A percentile compares a stretch with the other conserved stretches of the same genome.
phyloP scores from a whole-genome alignment of 345 rosid species.

The Balakata baccata region DNA sequence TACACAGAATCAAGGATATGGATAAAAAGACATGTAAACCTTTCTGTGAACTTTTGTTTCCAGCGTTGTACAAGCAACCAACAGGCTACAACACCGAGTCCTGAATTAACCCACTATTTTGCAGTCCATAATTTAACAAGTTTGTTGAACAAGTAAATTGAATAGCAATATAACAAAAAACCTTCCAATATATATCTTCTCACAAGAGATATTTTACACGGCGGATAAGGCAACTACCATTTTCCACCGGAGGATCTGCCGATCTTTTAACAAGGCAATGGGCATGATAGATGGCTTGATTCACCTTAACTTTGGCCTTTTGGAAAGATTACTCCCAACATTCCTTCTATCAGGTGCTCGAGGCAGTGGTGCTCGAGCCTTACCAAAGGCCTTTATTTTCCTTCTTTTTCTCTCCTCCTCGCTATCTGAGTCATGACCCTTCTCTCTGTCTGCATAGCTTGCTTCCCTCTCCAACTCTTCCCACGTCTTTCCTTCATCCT shows the following conservation, averaged over 20 bases:
- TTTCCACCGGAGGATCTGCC: not conserved
- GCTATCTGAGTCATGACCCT: slow-evolving; percentile 79
- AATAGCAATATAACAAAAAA: not conserved
- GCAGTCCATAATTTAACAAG: not conserved
- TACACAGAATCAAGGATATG: not conserved
- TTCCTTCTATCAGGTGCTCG: slow-evolving; percentile 22
- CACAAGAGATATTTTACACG: slow-evolving; percentile 1
- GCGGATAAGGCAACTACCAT: slow-evolving; percentile 6
- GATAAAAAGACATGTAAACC: not conserved
- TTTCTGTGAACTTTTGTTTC: not conserved
- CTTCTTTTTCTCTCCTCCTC: slow-evolving; percentile 90
- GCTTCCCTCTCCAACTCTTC: slow-evolving; percentile 98
- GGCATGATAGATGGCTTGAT: not conserved
- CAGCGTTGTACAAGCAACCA: slow-evolving; percentile 5
- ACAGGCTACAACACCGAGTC: not conserved
- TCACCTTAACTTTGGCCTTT: slow-evolving; percentile 34
- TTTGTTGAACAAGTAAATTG: not conserved
- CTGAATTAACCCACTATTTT: not conserved
- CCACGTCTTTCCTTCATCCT: slow-evolving; percentile 96
- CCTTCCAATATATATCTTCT: not conserved
- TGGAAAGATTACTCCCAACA: slow-evolving; percentile 38
- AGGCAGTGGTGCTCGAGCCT: slow-evolving; percentile 50
- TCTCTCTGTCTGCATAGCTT: slow-evolving; percentile 83
- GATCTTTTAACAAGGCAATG: not conserved
- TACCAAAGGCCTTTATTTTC: slow-evolving; percentile 80